Base-by-base conservation (phyloP, 352 stramenopile genomes). In the Globisporangium iwayamae region DNA sequence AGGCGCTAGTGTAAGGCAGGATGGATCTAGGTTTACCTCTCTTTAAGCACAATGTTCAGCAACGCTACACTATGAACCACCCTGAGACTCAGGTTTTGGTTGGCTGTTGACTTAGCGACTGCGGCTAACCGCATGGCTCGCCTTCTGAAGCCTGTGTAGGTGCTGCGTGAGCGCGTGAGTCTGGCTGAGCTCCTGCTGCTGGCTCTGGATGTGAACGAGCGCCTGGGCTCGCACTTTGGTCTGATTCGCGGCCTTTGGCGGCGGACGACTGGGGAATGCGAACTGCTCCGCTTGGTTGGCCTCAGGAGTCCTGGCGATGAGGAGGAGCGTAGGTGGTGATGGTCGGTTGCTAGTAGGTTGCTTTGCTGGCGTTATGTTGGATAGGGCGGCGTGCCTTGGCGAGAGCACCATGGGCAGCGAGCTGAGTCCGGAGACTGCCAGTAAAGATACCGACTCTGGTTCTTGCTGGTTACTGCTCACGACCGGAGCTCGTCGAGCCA, bases 191-290 rank as follows among this genome's bases (percentile, higher is more conserved):
- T 56, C 16, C 4, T 68, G 61, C 1, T 53, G 53, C 50, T 71
- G 62, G 1, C 41, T 32, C 25, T 75, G 74, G 10, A 73, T n/a
- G 14, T 59, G 62, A 16, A 43, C 30, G 13, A 79, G 60, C 13
- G 53, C 56, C 47, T 65, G 56, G 10, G 74, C 69, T 52, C 73
- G 71, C 10, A 69, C 10, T 52, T 65, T 65, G 6, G 71, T 81
- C 46, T 69, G 66, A 3, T 57, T 48, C 22, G 56, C 63, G 16
- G 68, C 46, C 2, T 51, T 57, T 0, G 60, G 16, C 3, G 46
- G 41, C 2, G 28, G 43, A 6, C 56, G 56, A 10, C 32, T 52
- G 9, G 56, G 56, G 8, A 25, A 20, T 13, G 14, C 18, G 13
- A 22, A 22, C 39, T 20, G 28, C 36, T 55, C 47, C 22, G 64